Evolutionary conservation across 495 filamentous ascomycete species (phyloP).

Genomic region (Penicillium longicatenatum): DNA sequence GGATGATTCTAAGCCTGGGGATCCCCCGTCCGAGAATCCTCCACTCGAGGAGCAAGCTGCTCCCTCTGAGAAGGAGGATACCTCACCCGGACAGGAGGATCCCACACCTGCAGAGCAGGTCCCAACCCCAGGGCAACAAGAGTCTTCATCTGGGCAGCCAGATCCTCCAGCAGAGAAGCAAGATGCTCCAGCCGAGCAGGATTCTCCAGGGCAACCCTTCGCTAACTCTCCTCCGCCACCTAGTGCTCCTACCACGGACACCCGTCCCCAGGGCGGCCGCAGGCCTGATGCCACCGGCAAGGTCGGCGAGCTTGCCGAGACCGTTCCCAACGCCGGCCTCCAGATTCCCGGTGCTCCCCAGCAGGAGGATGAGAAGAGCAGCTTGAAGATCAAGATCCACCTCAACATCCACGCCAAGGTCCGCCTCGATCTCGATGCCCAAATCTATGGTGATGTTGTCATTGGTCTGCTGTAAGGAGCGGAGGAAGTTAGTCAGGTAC

Average conservation of each 20-base stretch:
- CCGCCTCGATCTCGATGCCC: slow-evolving; percentile 24
- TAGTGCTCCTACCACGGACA: slow-evolving; percentile 13
- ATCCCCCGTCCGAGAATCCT: neutral
- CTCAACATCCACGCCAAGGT: slow-evolving; percentile 30
- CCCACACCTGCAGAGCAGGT: neutral
- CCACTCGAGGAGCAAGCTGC: neutral
- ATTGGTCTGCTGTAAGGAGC: slow-evolving; percentile 25
- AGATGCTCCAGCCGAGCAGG: neutral
- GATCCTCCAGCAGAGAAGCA: neutral
- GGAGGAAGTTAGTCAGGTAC: neutral
- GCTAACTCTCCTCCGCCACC: slow-evolving; percentile 16
- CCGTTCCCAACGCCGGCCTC: slow-evolving; percentile 8
- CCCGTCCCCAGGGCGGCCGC: slow-evolving; percentile 18
- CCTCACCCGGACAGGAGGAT: neutral
- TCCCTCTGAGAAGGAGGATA: neutral
- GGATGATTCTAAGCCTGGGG: neutral
- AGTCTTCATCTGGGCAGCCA: neutral
- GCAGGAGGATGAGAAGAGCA: slow-evolving; percentile 19
- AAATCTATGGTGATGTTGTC: slow-evolving; percentile 28
- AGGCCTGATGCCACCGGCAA: slow-evolving; percentile 5
- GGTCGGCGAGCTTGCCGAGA: neutral
- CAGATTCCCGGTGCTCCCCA: slow-evolving; percentile 13
- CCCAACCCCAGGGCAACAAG: neutral
- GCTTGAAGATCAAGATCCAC: slow-evolving; percentile 28
- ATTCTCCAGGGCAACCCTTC: neutral